Evolutionary conservation across 106 monocot species (phyloP), one percentile per base, ranked within the genome.

Genomic region (Phalaenopsis equestris): DNA sequence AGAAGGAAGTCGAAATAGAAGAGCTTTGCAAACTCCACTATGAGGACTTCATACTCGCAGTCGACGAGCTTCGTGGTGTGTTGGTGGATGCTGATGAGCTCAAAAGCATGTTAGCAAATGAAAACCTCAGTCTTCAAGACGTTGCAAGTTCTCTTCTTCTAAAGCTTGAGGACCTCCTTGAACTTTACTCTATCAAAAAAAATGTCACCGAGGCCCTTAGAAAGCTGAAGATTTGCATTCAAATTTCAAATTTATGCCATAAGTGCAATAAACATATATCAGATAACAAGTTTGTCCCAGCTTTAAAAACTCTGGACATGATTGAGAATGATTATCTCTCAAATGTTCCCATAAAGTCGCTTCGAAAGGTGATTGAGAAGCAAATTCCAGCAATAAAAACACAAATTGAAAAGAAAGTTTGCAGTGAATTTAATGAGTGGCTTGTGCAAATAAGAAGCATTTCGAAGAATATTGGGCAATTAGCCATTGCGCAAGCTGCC

Each of bases 361-460:
- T 91, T 1, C 36, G 75, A 37, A 88, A 41, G 79, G 88, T 85
- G 42, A 85, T 91, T 81, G 85, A 85, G 85, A 84, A 87, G 23
- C 84, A 78, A 47, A 79, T 88, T 48, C 91, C 91, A 36, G 81
- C 78, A 43, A 85, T 91, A 8, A 91, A 87, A 61, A 58, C 56
- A 7, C 83, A 89, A 52, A 85, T 89, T 77, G 91, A 91, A 86
- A 86, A 88, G 46, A 83, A 84, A 21, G 88, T 88, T 15, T 88
- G 86, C 64, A 85, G 83, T 55, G 88, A 89, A 56, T 89, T 91
- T 83, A 88, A 91, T 85, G 87, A 91, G 17, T 97, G 97, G 97
- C 87, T 97, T 23, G 90, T 97, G 24, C 80, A 88, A 30, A 89
- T 92, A 65, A 88, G 92, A 61, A 84, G 82, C 75, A 87, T 48